A percentile compares a stretch with the other conserved stretches of the same genome.
Evolutionary conservation across 108 stramenopile genomes (phyloP).

Genomic region (Cyclostephanos invisitatus): DNA sequence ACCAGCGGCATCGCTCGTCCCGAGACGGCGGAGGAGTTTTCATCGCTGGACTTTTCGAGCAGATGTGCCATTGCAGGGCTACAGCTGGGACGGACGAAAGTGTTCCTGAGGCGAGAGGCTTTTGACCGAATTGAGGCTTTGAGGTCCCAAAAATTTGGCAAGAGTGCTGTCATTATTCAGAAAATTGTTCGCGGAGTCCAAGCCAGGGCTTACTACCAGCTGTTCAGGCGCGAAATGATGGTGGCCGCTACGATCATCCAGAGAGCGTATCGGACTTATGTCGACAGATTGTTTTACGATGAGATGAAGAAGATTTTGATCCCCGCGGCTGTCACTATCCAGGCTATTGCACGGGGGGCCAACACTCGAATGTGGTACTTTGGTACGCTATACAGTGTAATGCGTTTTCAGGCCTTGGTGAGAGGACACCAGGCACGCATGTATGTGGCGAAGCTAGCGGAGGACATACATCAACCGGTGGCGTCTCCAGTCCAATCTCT

Average conservation of each 20-base stretch:
- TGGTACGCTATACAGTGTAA: constrained; percentile 40
- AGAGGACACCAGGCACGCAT: constrained; percentile 38
- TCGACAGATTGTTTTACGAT: constrained; percentile 49
- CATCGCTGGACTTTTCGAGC: constrained; percentile 73
- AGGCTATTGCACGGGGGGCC: constrained; percentile 44
- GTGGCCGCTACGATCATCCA: constrained; percentile 65
- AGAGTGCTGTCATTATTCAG: constrained; percentile 67
- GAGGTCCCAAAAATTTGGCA: constrained; percentile 70
- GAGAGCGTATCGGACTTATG: constrained; percentile 61
- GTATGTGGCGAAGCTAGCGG: constrained; percentile 15
- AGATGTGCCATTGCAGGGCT: constrained; percentile 82
- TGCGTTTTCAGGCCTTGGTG: constrained; percentile 50
- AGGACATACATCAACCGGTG: constrained; percentile 38
- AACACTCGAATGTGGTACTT: constrained; percentile 51
- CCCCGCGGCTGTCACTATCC: constrained; percentile 38
- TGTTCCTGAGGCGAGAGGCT: constrained; percentile 87
- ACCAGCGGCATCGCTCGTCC: constrained; percentile 62
- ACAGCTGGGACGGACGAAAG: constrained; percentile 89
- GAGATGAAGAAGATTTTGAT: constrained; percentile 53
- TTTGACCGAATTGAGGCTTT: constrained; percentile 86
- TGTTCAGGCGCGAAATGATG: constrained; percentile 37
- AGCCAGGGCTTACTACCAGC: constrained; percentile 48
- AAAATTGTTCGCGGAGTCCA: constrained; percentile 67
- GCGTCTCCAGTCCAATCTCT: constrained; percentile 41
- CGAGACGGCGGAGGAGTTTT: constrained; percentile 62